These are phyloP conservation scores for Nemania abortiva DNA, from an alignment of 2,329 filamentous ascomycete species.

Conservation along the genomic window DNA sequence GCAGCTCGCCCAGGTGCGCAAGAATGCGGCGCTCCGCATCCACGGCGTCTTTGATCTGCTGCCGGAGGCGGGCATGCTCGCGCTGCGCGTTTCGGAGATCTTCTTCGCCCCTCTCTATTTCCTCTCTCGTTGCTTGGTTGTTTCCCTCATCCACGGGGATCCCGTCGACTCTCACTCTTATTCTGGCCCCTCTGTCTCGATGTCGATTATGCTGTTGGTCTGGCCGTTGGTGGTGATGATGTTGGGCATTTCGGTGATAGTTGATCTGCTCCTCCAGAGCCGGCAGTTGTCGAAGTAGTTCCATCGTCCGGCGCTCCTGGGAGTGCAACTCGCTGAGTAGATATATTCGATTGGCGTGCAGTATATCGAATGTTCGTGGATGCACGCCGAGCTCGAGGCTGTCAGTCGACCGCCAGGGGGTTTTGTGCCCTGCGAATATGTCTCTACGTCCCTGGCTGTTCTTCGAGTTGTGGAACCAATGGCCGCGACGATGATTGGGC, in stretches of 20 bases:
- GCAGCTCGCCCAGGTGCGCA: slow-evolving; percentile 61
- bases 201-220: slow-evolving; percentile 30
- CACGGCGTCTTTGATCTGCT: slow-evolving; percentile 58
- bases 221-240: slow-evolving; percentile 11
- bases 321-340: slow-evolving; percentile 57
- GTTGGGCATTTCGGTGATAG: not conserved
- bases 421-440: slow-evolving; percentile 2
- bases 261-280: slow-evolving; percentile 52
- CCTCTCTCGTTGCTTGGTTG: not conserved
- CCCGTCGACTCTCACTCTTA: slow-evolving; percentile 15
- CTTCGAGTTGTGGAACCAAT: not conserved
- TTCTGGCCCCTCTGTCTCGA: not conserved
- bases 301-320: slow-evolving; percentile 54
- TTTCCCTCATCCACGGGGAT: not conserved
- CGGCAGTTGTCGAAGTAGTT: slow-evolving; percentile 57
- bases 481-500: not conserved
- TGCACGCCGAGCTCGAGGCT: slow-evolving; percentile 49
- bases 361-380: slow-evolving; percentile 56
- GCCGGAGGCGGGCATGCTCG: slow-evolving; percentile 56
- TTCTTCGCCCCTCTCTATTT: not conserved
- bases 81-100: slow-evolving; percentile 49
- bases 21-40: slow-evolving; percentile 62
- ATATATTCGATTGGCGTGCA: slow-evolving; percentile 62
- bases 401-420: slow-evolving; percentile 35
- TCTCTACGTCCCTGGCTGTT: not conserved